Base-by-base conservation (phyloP, 2,329 filamentous ascomycete species). In the Lachnellula cervina region DNA sequence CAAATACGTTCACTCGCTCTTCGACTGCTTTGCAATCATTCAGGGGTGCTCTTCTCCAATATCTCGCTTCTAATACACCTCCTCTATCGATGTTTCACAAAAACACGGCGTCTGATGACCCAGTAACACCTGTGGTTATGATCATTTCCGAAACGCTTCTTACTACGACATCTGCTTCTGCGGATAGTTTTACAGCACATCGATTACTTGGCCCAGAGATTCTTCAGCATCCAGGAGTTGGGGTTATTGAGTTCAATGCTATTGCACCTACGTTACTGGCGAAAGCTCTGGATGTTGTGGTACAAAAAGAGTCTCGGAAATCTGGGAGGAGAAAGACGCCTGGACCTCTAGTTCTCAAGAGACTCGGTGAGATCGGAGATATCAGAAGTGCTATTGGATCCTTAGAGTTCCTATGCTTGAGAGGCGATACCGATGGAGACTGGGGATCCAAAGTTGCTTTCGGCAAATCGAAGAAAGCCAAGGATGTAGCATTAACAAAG, bases 101-200 rank as follows among this genome's bases (percentile, higher is more conserved):
- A 49, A 70, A 49, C 58, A 58, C 64, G 34, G 50, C 62, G 6
- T 43, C 43, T 19, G 48, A 59, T 34, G 77, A 80, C 3, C 71
- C 77, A 9, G 75, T 84, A 25, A 84, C 82, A 1, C 94, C 94
- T 0, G 78, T 97, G 37, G 82, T 99, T 34, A 86, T 99, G 75
- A 81, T 99, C 56, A 84, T 99, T 50, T 97, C 94, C 0, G 94
- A 99, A 71, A 95, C 90, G 0, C 76, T 96, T 14, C 75, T 96
- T 16, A 93, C 89, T 0, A 94, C 91, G 1, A 91, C 86, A 7
- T 92, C 89, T 3, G 87, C 91, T 1, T 85, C 88, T 9, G 85
- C 90, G 13, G 92, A 97, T 68, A 97, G 89, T 71, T 91, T 97
- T 66, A 99, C 94, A 0, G 90, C 90, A 0, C 90, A 97, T 73